Base-by-base conservation (phyloP, 345 rosid species). In the Nephelium lappaceum region DNA sequence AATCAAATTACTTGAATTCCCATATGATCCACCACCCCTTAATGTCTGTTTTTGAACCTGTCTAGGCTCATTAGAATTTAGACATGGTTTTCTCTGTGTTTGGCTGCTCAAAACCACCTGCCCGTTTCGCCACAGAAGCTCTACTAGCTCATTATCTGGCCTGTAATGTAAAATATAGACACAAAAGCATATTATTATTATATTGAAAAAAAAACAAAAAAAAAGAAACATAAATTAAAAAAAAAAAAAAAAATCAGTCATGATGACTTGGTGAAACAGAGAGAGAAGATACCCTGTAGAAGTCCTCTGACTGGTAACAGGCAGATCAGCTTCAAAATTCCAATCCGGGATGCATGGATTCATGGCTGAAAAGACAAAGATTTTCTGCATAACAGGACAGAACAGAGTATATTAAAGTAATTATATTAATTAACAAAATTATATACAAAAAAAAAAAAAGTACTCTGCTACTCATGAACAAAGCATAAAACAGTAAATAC, bases 71-170 rank as follows among this genome's bases (percentile, higher is more conserved):
- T 36, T 58, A 70, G 63, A 65, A 47, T 65, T 72, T n/a, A 80
- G 69, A 66, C 73, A 27, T 5, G 78, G 86, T 69, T 79, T 85
- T 73, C 88, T 85, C 1, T 84, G 89, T 12, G 86, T 83, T 80
- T 91, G 97, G 84, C 88, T 89, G 51, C 84, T 84, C 72, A 88
- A 63, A 80, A 92, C 92, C 18, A 92, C 88, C 69, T 87, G 87
- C 62, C 95, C 97, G 79, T 89, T 87, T 78, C 78, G 80, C 95
- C 95, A 92, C 77, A 89, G 27, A 64, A 92, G 83, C 88, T 92
- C 97, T 70, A 86, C 91, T 39, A 92, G 83, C 77, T 91, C 93
- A 80, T 83, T 80, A 47, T 88, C 85, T 72, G 84, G 80, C 76
- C 97, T 92, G 87, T 55, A 77, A 66, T 77, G 49, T 39, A 36